Conservation (phyloP, 257 asterid species). For the Capsicum pubescens region DNA sequence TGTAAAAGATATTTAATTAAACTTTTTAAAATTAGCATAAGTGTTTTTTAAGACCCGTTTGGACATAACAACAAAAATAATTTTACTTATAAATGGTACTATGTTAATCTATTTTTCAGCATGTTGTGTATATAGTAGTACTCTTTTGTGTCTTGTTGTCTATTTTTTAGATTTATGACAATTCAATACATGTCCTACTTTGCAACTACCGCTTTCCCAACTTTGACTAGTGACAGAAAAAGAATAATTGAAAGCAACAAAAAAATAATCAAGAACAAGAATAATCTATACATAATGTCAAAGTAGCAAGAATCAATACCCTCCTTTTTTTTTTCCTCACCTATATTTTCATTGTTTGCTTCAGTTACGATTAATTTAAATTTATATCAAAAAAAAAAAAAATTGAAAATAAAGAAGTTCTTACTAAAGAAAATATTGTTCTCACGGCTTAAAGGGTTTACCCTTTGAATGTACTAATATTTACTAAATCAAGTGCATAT, state of each 20-base stretch:
- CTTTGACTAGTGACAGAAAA: background rate
- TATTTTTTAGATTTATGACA: background rate
- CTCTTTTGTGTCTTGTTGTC: background rate
- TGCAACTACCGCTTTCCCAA: background rate
- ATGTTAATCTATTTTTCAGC: background rate
- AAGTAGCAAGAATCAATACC: background rate
- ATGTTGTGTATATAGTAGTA: background rate
- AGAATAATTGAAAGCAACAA: constrained; percentile 1
- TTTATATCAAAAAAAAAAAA: background rate
- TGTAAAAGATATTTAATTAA: too few relatives aligned
- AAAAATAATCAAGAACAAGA: background rate
- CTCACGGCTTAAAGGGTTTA: background rate
- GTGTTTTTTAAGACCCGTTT: too few relatives aligned
- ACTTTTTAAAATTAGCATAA: too few relatives aligned
- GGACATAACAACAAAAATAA: too few relatives aligned
- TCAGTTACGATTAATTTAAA: background rate
- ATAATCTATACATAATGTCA: background rate
- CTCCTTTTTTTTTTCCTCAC: background rate
- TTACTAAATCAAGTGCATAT: background rate
- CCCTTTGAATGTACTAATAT: background rate
- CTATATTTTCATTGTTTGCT: background rate
- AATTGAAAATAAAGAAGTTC: fast-evolving
- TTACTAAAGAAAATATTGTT: background rate
- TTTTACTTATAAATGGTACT: too few relatives aligned
- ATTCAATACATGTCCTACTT: background rate